phyloP scores from a whole-genome alignment of 352 stramenopile genomes.

The Globisporangium cederbergense region DNA sequence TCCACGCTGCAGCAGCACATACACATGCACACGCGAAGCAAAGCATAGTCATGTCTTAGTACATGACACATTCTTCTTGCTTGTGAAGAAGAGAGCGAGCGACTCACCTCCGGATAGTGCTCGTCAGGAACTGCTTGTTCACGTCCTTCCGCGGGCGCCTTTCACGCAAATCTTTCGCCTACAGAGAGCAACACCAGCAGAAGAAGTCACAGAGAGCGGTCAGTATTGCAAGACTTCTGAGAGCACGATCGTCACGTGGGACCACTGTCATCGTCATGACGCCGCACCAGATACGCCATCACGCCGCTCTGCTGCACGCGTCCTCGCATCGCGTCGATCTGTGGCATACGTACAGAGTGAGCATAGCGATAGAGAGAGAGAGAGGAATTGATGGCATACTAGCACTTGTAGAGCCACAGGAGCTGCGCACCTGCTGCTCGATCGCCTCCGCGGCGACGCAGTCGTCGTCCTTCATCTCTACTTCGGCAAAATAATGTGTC shows the following conservation, averaged over 20 bases:
- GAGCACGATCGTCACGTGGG: neutral
- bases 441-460: conserved; percentile 1
- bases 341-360: neutral
- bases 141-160: conserved; percentile 41
- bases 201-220: neutral
- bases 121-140: conserved; percentile 65
- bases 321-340: conserved; percentile 34
- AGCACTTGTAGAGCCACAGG: neutral
- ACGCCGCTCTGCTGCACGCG: conserved; percentile 38
- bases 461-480: conserved; percentile 6
- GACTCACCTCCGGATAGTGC: conserved; percentile 57
- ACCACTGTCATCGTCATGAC: neutral
- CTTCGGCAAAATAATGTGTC: neutral
- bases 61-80: no score
- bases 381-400: neutral
- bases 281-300: conserved; percentile 47
- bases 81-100: no score
- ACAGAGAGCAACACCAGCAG: neutral
- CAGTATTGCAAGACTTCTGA: neutral
- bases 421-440: conserved; percentile 5
- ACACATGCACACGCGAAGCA: neutral
- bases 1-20: conserved; percentile 32
- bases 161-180: conserved; percentile 22
- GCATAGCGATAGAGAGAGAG: neutral
- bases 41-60: no score